phyloP scores from a whole-genome alignment of 1,139 yeast species.

The Candida pseudoviswanathii region DNA sequence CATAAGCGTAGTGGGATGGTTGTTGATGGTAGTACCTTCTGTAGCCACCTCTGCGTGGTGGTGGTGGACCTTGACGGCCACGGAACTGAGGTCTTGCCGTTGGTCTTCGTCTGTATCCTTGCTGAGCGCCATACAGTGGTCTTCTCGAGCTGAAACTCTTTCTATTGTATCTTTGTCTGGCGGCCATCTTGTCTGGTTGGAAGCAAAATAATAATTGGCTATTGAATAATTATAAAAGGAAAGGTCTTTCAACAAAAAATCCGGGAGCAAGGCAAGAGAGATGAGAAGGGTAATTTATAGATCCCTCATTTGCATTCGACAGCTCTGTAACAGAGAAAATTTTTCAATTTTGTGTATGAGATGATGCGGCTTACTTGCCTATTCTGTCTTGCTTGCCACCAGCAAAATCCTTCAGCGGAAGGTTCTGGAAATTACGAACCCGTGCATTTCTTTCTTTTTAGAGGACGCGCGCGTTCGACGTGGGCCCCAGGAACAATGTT shows the following conservation, averaged over 20 bases:
- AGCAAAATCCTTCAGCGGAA: neutral
- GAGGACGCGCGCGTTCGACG: neutral
- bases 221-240: too few relatives aligned
- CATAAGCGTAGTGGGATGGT: constrained; percentile 36
- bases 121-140: constrained; percentile 3
- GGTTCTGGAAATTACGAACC: constrained; percentile 2
- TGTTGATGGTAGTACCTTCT: constrained; percentile 39
- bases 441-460: neutral
- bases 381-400: constrained; percentile 1
- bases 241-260: neutral
- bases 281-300: constrained; percentile 1
- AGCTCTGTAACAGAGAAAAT: neutral
- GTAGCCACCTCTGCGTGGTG: constrained; percentile 17
- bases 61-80: neutral
- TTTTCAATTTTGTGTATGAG: constrained; percentile 11
- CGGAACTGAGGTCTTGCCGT: neutral
- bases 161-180: constrained; percentile 8
- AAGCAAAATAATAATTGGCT: neutral
- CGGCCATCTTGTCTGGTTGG: too few relatives aligned
- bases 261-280: neutral
- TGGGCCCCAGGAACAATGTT: neutral
- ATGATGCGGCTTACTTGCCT: constrained; percentile 13
- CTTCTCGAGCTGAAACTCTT: constrained; percentile 9
- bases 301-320: neutral
- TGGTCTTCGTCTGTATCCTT: neutral